phyloP scores from a whole-genome alignment of 2,329 filamentous ascomycete genomes.

The Aspergillus sp. region DNA sequence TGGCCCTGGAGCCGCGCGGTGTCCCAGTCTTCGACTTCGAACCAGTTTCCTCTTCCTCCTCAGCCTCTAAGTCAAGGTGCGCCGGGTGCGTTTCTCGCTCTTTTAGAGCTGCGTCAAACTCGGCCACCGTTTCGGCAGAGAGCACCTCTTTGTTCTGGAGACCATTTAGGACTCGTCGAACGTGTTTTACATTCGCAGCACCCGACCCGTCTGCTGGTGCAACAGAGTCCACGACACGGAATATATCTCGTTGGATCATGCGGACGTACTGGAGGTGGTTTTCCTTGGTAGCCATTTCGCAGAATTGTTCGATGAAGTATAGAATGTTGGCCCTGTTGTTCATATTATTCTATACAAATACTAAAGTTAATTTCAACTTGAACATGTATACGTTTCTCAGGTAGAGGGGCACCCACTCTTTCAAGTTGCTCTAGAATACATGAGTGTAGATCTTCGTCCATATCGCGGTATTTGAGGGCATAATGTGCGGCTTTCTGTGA shows the following conservation, averaged over 20 bases:
- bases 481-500: slow-evolving; percentile 92
- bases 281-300: slow-evolving; percentile 78
- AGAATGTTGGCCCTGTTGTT: slow-evolving; percentile 98
- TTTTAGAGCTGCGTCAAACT: slow-evolving; percentile 81
- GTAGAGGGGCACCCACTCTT: slow-evolving; percentile 53
- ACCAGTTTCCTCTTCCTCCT: slow-evolving; percentile 29
- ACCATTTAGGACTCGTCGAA: slow-evolving; percentile 73
- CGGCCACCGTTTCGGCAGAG: slow-evolving; percentile 68
- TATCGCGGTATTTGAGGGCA: slow-evolving; percentile 88
- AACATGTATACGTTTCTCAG: background rate
- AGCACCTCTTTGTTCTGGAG: slow-evolving; percentile 72
- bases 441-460: slow-evolving; percentile 95
- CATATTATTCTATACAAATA: slow-evolving; percentile 72
- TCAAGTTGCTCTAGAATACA: slow-evolving; percentile 97
- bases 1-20: slow-evolving; percentile 29
- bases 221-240: slow-evolving; percentile 87
- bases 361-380: background rate
- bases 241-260: slow-evolving; percentile 93
- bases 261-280: slow-evolving; percentile 78
- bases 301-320: slow-evolving; percentile 96
- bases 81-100: slow-evolving; percentile 69
- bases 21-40: slow-evolving; percentile 28
- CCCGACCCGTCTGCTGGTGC: slow-evolving; percentile 83
- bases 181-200: slow-evolving; percentile 90
- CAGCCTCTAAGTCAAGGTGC: slow-evolving; percentile 50